Percentiles rank a stretch among this genome's conserved stretches.
Evolutionary conservation across 2,329 filamentous ascomycete genomes (phyloP).

Genomic region (Chaetomiaceae sp.): DNA sequence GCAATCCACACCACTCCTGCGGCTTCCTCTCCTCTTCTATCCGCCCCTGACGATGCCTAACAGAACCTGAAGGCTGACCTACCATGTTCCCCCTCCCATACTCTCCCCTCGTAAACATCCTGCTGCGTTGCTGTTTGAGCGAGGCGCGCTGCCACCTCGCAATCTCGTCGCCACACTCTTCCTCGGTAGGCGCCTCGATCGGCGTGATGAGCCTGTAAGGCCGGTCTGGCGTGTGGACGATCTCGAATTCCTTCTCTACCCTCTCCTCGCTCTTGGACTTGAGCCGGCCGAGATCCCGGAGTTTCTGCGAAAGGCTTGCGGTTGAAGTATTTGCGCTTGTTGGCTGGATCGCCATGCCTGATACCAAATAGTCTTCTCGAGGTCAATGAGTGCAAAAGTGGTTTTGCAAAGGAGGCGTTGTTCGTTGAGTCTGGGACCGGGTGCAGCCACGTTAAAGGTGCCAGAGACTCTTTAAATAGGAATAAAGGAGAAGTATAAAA

Average conservation of each 20-base stretch:
- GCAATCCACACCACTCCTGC: neutral
- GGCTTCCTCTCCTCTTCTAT: neutral
- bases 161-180: conserved; percentile 28
- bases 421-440: neutral
- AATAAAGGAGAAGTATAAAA: neutral
- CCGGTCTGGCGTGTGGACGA: conserved; percentile 27
- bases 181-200: conserved; percentile 27
- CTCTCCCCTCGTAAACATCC: neutral
- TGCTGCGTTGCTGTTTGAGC: neutral
- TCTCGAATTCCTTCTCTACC: conserved; percentile 3
- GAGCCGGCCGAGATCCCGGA: conserved; percentile 17
- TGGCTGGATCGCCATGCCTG: neutral
- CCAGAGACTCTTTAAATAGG: neutral
- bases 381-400: neutral
- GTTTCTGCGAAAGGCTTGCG: conserved; percentile 16
- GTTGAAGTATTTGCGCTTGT: neutral
- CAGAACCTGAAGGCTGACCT: neutral
- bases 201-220: conserved; percentile 19
- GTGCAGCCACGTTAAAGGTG: neutral
- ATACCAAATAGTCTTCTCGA: neutral
- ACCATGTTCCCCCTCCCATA: neutral
- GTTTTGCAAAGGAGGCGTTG: neutral
- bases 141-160: conserved; percentile 20
- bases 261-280: conserved; percentile 6
- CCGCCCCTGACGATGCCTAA: neutral